Base-by-base conservation (phyloP, 352 stramenopile genomes). In the Phytophthora podocarpi region DNA sequence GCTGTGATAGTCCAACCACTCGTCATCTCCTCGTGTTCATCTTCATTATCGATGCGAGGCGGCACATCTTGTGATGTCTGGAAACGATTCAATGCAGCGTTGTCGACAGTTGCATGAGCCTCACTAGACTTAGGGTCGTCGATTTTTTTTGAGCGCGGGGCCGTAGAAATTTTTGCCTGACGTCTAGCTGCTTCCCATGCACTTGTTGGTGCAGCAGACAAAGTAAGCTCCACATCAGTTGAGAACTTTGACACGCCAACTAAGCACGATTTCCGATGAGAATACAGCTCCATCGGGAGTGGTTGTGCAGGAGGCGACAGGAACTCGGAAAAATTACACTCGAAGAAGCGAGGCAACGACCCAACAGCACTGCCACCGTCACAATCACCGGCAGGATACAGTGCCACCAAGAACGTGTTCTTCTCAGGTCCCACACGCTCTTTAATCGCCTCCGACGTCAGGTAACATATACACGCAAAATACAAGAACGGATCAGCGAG, bases 281-380 rank as follows among this genome's bases (percentile, higher is more conserved):
- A 60, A 39, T 72, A 75, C 35, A 78, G 36, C 32, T 75, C 75
- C 50, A 92, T 76, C 12, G 70, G 62, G 47, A 70, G 28, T 10
- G 61, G 55, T 5, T 16, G 59, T 7, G 41, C 49, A 32, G 46
- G 21, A 34, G 53, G 55, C 5, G 55, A 74, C 21, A 78, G 28
- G 16, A 64, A 69, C 21, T 68, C 64, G 8, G 69, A 61, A 35
- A 74, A 77, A 20, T 54, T 74, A 59, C 82, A 91, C 53, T 93
- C 84, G 18, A 93, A 90, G 35, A 93, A 93, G 2, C 80, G 72
- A 12, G 84, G 84, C 18, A 93, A 51, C 3, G 77, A 74, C 20
- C 64, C 71, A 45, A 71, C 59, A 4, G 47, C 18, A 12, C 15
- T 39, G 26, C 51, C 53, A 15, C 39, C 53, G 13, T 59, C 41